phyloP scores from a whole-genome alignment of 345 rosid species.

The Rhizophora mangle region DNA sequence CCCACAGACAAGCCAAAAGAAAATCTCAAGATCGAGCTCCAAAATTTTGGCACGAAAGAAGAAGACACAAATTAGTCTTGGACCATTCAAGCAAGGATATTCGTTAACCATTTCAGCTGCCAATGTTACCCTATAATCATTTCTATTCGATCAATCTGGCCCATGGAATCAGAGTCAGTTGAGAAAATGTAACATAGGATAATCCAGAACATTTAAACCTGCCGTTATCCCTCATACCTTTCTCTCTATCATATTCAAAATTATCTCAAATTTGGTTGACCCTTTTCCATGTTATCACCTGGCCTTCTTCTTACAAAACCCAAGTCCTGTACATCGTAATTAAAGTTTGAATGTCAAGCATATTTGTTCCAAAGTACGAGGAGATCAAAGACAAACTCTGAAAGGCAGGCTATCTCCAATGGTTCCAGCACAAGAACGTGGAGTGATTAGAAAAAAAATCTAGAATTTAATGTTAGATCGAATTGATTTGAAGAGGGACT shows the following conservation, averaged over 20 bases:
- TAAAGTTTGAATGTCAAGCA: background rate
- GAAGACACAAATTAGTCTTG: constrained; percentile 3
- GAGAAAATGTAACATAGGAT: background rate
- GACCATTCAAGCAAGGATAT: background rate
- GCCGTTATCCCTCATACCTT: constrained; percentile 78
- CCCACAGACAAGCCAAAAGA: background rate
- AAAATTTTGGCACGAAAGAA: background rate
- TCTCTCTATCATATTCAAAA: constrained; percentile 78
- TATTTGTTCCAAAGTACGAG: background rate
- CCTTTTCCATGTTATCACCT: constrained; percentile 51
- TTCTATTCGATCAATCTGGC: background rate
- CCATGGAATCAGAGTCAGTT: background rate
- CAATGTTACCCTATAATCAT: background rate
- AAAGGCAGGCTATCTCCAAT: too few species aligned
- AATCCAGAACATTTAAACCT: constrained; percentile 2
- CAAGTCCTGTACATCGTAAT: constrained; percentile 38
- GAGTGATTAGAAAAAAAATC: too few species aligned
- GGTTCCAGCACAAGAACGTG: background rate
- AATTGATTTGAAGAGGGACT: too few species aligned
- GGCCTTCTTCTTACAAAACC: constrained; percentile 51
- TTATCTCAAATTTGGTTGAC: constrained; percentile 66
- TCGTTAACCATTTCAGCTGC: background rate
- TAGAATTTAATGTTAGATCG: too few species aligned
- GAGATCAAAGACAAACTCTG: background rate
- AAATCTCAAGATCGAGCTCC: background rate